Evolutionary conservation across 352 stramenopile species (phyloP).

Genomic region (Globisporangium spinosum): DNA sequence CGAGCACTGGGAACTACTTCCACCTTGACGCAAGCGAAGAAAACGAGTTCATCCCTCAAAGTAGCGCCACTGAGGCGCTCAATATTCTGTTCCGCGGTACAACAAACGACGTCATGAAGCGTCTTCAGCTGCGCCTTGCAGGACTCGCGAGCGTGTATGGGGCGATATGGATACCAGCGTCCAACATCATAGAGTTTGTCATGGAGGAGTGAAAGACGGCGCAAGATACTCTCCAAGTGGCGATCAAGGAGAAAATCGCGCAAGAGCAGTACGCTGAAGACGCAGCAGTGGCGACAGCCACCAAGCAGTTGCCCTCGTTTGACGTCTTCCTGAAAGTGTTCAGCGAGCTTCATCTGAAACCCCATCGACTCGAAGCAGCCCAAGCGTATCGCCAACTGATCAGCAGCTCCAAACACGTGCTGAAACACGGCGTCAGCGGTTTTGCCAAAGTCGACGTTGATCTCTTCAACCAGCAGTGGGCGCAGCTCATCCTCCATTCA

Average conservation of each 20-base stretch:
- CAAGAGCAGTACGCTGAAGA: constrained; percentile 8
- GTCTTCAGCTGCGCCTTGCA: constrained; percentile 33
- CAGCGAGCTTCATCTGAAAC: constrained; percentile 26
- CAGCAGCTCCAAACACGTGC: constrained; percentile 2
- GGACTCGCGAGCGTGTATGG: constrained; percentile 51
- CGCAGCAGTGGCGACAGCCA: not conserved
- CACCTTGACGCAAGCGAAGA: constrained; percentile 36
- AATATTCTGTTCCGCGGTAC: constrained; percentile 28
- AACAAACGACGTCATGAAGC: constrained; percentile 40
- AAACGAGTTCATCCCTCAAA: constrained; percentile 49
- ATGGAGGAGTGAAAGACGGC: constrained; percentile 44
- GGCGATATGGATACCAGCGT: constrained; percentile 48
- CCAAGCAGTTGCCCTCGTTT: constrained; percentile 18
- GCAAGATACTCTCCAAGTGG: constrained; percentile 24
- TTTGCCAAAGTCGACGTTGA: constrained; percentile 15
- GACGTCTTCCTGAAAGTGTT: constrained; percentile 31
- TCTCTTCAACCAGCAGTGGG: constrained; percentile 30
- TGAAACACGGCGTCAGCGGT: not conserved
- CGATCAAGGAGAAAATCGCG: constrained; percentile 27
- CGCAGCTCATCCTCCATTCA: constrained; percentile 26
- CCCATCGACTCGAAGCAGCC: constrained; percentile 28
- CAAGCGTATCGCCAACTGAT: constrained; percentile 36
- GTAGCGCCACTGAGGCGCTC: constrained; percentile 38
- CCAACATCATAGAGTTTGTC: constrained; percentile 41
- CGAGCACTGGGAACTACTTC: constrained; percentile 39